Evolutionary conservation across 768 basidiomycete genomes (phyloP), one percentile per base, ranked within the genome.

Genomic region (Mycena galopus): DNA sequence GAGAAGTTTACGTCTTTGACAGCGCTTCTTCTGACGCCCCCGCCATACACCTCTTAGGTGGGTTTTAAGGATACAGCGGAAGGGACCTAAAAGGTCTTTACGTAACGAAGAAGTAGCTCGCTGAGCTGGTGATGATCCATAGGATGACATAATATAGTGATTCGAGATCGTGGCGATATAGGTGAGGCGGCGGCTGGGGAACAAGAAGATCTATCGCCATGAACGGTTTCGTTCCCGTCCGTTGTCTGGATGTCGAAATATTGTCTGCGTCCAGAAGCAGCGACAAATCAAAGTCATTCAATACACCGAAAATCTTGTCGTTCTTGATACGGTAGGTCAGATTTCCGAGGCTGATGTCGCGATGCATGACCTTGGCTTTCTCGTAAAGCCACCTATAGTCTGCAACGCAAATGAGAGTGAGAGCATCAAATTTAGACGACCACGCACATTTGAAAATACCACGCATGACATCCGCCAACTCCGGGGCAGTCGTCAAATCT

Each of bases 341-440:
- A 78, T 82, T 51, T 73, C 78, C 17, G 58, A 64, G 14, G 79
- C 82, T 65, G 79, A 77, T 27, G 71, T 75, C 32, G 71, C 75
- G 21, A 77, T 81, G 67, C 61, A 79, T 63, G 47, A 80, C 23
- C 19, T 66, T 53, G 3, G 60, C 57, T 11, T 19, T 25, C 30
- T 75, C 65, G 58, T 23, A 62, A 11, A 75, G 65, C 73, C 73
- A 75, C 39, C 53, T 27, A 29, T 72, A 72, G 65, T 71, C 66
- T 75, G 44, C 9, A 27, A 39, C 11, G 19, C 19, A 47, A 42
- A 29, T 61, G 39, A 29, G 29, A 61, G 29, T 61, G 39, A n/a
- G 60, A 42, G 23, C 16, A 61, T 33, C 8, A 58, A 23, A 11
- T n/a, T 23, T 9, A 32, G 39, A 61, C 17, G 60, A 61, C 25